These are phyloP conservation scores for Pholiota adiposa DNA, from an alignment of 1,284 basidiomycete species.

Conservation along the genomic window DNA sequence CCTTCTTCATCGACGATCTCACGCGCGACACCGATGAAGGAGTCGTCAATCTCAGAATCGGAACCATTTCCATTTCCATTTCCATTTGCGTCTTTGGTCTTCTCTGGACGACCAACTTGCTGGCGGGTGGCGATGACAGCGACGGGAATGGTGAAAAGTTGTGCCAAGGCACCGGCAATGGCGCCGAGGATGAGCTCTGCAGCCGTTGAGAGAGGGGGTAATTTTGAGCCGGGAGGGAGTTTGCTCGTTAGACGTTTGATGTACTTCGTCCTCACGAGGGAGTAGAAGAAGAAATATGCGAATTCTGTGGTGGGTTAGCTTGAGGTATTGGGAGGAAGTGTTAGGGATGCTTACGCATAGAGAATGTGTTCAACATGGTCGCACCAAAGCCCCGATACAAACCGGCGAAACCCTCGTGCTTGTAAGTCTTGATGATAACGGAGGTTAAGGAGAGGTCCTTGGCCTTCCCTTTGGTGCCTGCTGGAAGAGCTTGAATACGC, in stretches of 20 bases:
- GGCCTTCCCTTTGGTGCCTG: constrained; percentile 48
- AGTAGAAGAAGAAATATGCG: constrained; percentile 99
- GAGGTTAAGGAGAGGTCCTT: constrained; percentile 66
- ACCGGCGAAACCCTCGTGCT: constrained; percentile 80
- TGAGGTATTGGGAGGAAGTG: background rate
- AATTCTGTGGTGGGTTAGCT: constrained; percentile 67
- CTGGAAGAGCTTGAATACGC: constrained; percentile 81
- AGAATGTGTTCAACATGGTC: constrained; percentile 99
- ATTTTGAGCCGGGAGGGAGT: constrained; percentile 58
- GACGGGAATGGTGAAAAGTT: constrained; percentile 98
- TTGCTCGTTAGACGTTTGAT: constrained; percentile 67
- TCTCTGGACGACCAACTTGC: constrained; percentile 70
- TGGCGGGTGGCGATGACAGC: constrained; percentile 97
- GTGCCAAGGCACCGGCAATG: constrained; percentile 90
- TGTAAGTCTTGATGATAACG: constrained; percentile 73
- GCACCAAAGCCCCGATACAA: constrained; percentile 95
- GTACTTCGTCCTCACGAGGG: constrained; percentile 85
- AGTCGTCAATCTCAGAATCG: constrained; percentile 53
- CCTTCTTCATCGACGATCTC: constrained; percentile 96
- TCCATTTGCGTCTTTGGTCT: constrained; percentile 11
- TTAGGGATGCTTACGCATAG: constrained; percentile 74
- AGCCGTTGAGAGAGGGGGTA: constrained; percentile 72
- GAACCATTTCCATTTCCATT: constrained; percentile 15
- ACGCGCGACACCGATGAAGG: constrained; percentile 79
- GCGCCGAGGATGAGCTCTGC: constrained; percentile 91